Evolutionary conservation across 2,329 filamentous ascomycete genomes (phyloP).

Genomic region (Salinomyces thailandicus): DNA sequence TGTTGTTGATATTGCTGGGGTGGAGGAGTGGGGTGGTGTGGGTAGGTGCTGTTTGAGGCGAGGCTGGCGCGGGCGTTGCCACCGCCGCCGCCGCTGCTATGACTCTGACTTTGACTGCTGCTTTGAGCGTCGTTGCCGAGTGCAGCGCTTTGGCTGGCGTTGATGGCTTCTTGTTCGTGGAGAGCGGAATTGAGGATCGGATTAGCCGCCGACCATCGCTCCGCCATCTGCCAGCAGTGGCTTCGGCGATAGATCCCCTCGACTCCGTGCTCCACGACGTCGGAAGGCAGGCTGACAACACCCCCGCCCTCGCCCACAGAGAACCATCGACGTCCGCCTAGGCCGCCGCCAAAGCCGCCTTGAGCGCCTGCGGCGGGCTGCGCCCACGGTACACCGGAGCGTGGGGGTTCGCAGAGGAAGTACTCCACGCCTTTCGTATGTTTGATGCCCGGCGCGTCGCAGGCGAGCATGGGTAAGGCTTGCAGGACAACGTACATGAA

Average conservation of each 20-base stretch:
- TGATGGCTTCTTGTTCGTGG: conserved; percentile 18
- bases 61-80: neutral
- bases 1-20: neutral
- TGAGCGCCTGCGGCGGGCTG: conserved; percentile 36
- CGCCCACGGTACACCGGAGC: conserved; percentile 64
- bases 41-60: conserved; percentile 9
- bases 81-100: conserved; percentile 10
- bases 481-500: conserved; percentile 72
- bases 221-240: conserved; percentile 58
- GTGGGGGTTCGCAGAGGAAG: conserved; percentile 66
- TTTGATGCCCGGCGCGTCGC: conserved; percentile 61
- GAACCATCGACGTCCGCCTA: conserved; percentile 53
- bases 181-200: conserved; percentile 23
- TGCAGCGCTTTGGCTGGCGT: conserved; percentile 6
- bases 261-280: conserved; percentile 55
- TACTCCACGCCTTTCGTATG: conserved; percentile 67
- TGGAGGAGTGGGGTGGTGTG: conserved; percentile 5
- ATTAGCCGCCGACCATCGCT: conserved; percentile 46
- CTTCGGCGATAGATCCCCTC: conserved; percentile 59
- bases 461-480: conserved; percentile 63
- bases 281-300: conserved; percentile 51
- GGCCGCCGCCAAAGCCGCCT: conserved; percentile 26
- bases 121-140: conserved; percentile 7
- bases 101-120: too few species aligned
- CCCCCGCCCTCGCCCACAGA: conserved; percentile 55